phyloP scores from a whole-genome alignment of 371 early-diverging fungal genomes.

The Syncephalastrum monosporum region DNA sequence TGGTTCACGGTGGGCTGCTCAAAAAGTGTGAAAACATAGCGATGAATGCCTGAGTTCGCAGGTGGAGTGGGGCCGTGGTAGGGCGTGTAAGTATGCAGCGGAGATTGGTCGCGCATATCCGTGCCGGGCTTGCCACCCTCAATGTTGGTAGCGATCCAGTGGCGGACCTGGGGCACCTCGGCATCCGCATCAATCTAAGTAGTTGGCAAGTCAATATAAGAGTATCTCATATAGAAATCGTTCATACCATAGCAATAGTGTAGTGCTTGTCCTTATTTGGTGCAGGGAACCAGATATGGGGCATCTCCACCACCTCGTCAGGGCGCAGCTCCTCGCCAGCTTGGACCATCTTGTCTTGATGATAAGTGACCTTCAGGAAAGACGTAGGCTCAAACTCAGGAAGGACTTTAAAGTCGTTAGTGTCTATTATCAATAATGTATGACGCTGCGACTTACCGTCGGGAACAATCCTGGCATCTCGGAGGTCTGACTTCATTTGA shows the following conservation, averaged over 20 bases:
- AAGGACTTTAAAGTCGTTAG: conserved; percentile 4
- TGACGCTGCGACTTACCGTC: not conserved
- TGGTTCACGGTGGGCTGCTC: conserved; percentile 21
- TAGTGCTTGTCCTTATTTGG: conserved; percentile 22
- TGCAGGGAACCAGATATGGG: conserved; percentile 25
- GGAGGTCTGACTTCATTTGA: not conserved
- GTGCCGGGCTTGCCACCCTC: conserved; percentile 15
- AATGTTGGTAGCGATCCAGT: conserved; percentile 34
- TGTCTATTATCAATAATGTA: not conserved
- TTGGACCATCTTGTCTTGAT: conserved; percentile 14
- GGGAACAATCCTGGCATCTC: conserved; percentile 10
- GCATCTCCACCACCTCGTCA: conserved; percentile 14
- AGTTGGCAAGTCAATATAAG: not conserved
- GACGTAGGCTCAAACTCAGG: conserved; percentile 25
- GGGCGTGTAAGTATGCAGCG: conserved; percentile 17
- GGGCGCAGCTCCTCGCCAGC: conserved; percentile 24
- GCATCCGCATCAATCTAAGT: conserved; percentile 29
- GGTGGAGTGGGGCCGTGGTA: conserved; percentile 23
- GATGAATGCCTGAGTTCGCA: conserved; percentile 12
- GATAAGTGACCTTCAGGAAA: conserved; percentile 23
- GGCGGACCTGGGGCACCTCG: conserved; percentile 23
- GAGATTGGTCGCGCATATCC: conserved; percentile 5
- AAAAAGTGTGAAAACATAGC: conserved; percentile 27
- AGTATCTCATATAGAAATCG: not conserved
- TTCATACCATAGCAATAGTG: conserved; percentile 27